Base-by-base conservation (phyloP, 331 rosid genomes). In the Telfairia occidentalis region DNA sequence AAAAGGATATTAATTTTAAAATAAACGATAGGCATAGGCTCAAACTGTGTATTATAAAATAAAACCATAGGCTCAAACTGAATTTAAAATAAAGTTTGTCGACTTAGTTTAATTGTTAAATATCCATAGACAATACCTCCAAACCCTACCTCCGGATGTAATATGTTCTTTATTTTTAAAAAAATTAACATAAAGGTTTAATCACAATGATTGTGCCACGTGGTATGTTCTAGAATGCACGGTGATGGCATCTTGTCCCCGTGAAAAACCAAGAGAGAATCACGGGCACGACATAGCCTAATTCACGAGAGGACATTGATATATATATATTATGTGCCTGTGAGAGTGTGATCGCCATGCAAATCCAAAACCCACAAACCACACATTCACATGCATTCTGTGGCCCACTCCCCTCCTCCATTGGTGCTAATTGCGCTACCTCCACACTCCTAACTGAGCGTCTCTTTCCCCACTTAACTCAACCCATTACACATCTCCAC, bases 221-320 rank as follows among this genome's bases (percentile, higher is more conserved):
- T 71, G 52, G 0, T 73, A 42, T 52, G 42, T 63, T 81, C 81
- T 72, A 53, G 75, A 81, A 59, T 46, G 67, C 19, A 8, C 45
- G 23, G 30, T 77, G 78, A 76, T 70, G 78, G 45, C 75, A 32
- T 61, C 69, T 13, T 61, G 54, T 61, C 43, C 78, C 49, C 78
- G 3, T 6, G 48, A 76, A 49, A 61, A 48, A 71, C 77, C 81
- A 71, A 71, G 34, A 52, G 23, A 53, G 29, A 42, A 3, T 81
- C 84, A 81, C 84, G 81, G 75, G 54, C 50, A 5, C 64, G 61
- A 77, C 60, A 76, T 50, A 64, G 57, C 60, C 53, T 45, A 43
- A 55, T 52, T 77, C 84, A 81, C 84, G 81, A 61, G 84, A 40
- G 35, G 19, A 1, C 67, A 76, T 38, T 3, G 5, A 43, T 28